Percentiles rank a stretch among this genome's conserved stretches.
Conservation (phyloP, 1,284 basidiomycete genomes). For the Boletus semigastroideus region DNA sequence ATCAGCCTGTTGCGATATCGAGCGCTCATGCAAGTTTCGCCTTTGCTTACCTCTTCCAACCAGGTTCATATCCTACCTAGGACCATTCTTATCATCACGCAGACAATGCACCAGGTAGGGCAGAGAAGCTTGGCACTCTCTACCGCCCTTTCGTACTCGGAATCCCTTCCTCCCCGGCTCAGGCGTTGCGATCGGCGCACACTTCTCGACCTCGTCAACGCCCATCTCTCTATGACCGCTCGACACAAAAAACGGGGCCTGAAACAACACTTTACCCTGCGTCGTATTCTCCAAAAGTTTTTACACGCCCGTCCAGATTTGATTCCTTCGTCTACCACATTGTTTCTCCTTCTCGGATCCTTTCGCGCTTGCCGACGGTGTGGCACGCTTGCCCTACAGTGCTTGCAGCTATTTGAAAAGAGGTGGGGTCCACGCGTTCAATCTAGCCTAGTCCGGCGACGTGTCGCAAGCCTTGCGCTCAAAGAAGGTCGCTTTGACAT, state of each 20-base stretch:
- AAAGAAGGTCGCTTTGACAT: constrained; percentile 61
- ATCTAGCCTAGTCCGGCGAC: constrained; percentile 57
- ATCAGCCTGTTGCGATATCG: constrained; percentile 22
- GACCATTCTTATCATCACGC: constrained; percentile 38
- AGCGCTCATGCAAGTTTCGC: constrained; percentile 34
- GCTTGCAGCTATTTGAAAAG: constrained; percentile 44
- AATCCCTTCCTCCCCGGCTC: constrained; percentile 41
- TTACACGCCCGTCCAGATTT: constrained; percentile 48
- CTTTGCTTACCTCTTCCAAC: constrained; percentile 28
- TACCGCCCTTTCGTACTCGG: constrained; percentile 45
- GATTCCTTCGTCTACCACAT: constrained; percentile 58
- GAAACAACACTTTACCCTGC: constrained; percentile 31
- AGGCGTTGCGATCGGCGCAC: constrained; percentile 29
- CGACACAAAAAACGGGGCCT: constrained; percentile 38
- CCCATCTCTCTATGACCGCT: constrained; percentile 41
- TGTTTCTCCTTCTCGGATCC: constrained; percentile 56
- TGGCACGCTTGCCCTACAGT: constrained; percentile 50
- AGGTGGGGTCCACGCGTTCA: constrained; percentile 56
- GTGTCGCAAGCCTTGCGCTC: constrained; percentile 53
- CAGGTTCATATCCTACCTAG: constrained; percentile 35
- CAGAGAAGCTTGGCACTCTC: constrained; percentile 37
- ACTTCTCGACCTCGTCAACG: constrained; percentile 47
- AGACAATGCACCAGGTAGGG: constrained; percentile 37
- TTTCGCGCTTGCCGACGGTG: constrained; percentile 47
- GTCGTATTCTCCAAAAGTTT: constrained; percentile 43